Evolutionary conservation across 306 rosid species (phyloP).

Genomic region (Quercus rubra): DNA sequence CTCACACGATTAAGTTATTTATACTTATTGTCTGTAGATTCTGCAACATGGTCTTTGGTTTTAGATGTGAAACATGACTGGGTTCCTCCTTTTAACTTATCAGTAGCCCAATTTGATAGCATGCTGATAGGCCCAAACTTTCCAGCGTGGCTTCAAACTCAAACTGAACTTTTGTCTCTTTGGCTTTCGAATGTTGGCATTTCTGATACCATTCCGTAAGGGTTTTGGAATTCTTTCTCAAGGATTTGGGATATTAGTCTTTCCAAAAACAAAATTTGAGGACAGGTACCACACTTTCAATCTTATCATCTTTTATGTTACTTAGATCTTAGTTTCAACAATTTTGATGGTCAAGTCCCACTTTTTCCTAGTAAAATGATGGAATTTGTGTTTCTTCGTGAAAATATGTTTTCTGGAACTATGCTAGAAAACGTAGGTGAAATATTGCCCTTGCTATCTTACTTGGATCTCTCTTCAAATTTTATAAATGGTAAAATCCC

Average conservation of each 20-base stretch:
- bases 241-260: not conserved
- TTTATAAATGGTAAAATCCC: not conserved
- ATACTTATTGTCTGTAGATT: not conserved
- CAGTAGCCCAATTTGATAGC: accelerated
- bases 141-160: not conserved
- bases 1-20: too few relatives aligned
- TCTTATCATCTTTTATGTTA: accelerated
- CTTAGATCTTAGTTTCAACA: not conserved
- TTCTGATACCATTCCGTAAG: not conserved
- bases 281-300: not conserved
- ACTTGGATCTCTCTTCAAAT: not conserved
- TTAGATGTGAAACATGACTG: not conserved
- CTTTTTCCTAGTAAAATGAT: too few relatives aligned
- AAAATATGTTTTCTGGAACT: not conserved
- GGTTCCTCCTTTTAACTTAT: not conserved
- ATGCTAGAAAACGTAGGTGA: not conserved
- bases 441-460: accelerated
- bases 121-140: not conserved
- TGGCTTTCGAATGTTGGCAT: not conserved
- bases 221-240: not conserved
- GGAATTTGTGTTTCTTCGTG: accelerated
- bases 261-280: not conserved
- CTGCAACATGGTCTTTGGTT: accelerated
- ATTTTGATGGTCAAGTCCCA: not conserved
- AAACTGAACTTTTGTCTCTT: not conserved